phyloP scores from a whole-genome alignment of 805 yeast species.

The Kuraishia ogatae region DNA sequence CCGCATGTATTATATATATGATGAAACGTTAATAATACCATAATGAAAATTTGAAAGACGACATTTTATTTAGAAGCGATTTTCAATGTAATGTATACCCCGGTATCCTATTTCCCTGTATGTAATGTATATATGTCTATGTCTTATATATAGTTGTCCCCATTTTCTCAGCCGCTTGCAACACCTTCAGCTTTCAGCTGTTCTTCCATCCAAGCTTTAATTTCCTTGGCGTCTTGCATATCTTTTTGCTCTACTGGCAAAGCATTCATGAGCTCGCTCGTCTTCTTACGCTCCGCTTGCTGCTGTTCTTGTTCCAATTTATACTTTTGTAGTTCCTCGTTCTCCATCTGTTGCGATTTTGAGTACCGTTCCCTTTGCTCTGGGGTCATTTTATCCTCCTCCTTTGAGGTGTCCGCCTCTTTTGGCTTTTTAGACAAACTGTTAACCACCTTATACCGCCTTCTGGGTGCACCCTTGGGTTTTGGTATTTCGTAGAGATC shows the following conservation, averaged over 20 bases:
- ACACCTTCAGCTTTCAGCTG: neutral
- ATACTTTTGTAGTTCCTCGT: neutral
- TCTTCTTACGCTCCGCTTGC: neutral
- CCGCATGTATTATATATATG: neutral
- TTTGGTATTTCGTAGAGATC: constrained; percentile 22
- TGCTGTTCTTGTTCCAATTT: neutral
- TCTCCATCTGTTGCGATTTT: neutral
- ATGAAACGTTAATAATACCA: neutral
- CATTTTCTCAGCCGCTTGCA: neutral
- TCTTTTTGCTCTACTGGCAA: neutral
- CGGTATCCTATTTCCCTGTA: no score
- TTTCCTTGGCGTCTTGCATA: neutral
- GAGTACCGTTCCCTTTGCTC: neutral
- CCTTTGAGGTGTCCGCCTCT: neutral
- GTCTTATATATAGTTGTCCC: neutral
- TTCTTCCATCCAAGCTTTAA: neutral
- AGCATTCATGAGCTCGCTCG: neutral
- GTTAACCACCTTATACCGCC: constrained; percentile 19
- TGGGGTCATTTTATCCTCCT: neutral
- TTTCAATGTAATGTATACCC: no score
- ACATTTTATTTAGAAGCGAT: no score
- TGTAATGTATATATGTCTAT: neutral
- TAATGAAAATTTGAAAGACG: no score
- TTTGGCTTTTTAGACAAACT: constrained; percentile 1
- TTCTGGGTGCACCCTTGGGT: constrained; percentile 18